Evolutionary conservation across 2,329 filamentous ascomycete species (phyloP).

Genomic region (Thielaviopsis ethacetica): DNA sequence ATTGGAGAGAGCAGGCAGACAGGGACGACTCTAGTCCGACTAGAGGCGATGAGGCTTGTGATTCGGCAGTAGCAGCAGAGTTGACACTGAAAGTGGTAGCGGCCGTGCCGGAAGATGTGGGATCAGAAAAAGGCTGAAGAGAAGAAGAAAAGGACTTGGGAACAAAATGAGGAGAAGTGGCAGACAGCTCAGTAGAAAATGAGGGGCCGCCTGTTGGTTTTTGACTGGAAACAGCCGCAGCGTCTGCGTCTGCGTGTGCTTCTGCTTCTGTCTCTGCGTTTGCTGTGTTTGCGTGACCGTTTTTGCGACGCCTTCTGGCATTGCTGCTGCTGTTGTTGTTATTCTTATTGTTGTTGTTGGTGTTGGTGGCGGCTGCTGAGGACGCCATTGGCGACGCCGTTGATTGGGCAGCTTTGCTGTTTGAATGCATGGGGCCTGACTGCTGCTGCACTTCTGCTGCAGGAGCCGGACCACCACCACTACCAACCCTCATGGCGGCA

Average conservation of each 20-base stretch:
- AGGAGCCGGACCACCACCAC: no score
- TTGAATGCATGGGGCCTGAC: not conserved
- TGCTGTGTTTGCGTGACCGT: not conserved
- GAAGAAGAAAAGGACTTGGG: not conserved
- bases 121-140: not conserved
- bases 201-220: not conserved
- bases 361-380: not conserved
- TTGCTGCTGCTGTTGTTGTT: not conserved
- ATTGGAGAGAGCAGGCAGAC: conserved; percentile 3
- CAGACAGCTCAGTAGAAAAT: not conserved
- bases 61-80: not conserved
- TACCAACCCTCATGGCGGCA: not conserved
- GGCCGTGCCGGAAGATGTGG: no score
- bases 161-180: not conserved
- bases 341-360: not conserved
- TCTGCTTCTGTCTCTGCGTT: not conserved
- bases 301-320: not conserved
- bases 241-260: no score
- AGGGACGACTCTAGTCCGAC: not conserved
- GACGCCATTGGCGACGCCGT: not conserved
- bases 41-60: not conserved
- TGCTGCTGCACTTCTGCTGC: not conserved
- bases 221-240: not conserved
- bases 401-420: not conserved
- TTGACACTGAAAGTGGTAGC: not conserved